A percentile compares a stretch with the other conserved stretches of the same genome.
phyloP scores from a whole-genome alignment of 148 eudicot species.

The Rheum nobile region DNA sequence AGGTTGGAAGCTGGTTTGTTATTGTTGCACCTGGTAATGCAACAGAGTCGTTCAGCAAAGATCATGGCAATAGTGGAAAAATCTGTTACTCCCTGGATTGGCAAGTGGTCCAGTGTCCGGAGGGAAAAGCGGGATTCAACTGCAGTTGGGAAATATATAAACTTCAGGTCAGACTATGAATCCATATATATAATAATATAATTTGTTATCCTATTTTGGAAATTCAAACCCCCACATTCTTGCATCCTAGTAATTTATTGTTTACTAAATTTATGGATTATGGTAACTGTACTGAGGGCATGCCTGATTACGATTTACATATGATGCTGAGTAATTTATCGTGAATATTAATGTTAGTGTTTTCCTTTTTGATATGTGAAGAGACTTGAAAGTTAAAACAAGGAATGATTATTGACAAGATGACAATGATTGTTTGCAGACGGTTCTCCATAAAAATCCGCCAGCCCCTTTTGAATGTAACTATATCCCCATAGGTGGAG shows the following conservation, averaged over 20 bases:
- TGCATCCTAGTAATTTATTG: neutral
- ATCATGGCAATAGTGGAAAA: constrained; percentile 15
- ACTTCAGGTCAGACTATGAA: constrained; percentile 57
- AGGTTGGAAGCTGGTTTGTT: constrained; percentile 74
- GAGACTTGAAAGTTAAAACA: constrained; percentile 5
- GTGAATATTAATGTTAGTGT: neutral
- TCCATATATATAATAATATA: neutral
- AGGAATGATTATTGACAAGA: constrained; percentile 27
- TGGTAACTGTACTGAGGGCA: neutral
- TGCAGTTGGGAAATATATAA: constrained; percentile 52
- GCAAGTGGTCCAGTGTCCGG: constrained; percentile 59
- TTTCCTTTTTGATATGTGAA: constrained; percentile 17
- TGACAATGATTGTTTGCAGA: constrained; percentile 52
- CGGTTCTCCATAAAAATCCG: constrained; percentile 53
- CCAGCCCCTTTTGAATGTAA: constrained; percentile 58
- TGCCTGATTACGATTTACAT: neutral
- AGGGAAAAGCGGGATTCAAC: constrained; percentile 61
- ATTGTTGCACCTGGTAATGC: constrained; percentile 35
- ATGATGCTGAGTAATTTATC: neutral
- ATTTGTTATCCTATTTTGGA: neutral
- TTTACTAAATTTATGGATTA: neutral
- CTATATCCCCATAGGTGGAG: constrained; percentile 44
- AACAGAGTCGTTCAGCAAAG: constrained; percentile 14
- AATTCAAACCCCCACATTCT: neutral
- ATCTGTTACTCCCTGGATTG: constrained; percentile 62